Percentiles rank a stretch among this genome's conserved stretches.
These are phyloP conservation scores for Macrophomina tecta DNA, from an alignment of 2,329 filamentous ascomycete genomes.

Conservation along the genomic window DNA sequence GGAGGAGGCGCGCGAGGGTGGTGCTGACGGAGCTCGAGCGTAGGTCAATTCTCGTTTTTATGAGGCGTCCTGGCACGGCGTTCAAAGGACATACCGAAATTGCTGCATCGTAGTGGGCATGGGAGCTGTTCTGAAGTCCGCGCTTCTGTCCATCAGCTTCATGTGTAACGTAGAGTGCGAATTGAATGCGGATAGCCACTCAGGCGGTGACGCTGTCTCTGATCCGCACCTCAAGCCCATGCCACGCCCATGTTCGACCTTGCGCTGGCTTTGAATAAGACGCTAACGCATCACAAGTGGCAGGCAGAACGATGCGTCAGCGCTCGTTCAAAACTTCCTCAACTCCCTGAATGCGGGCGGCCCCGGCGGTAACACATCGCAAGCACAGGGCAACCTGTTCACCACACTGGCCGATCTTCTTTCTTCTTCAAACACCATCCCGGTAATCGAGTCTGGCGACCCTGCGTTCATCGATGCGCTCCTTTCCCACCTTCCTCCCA, in stretches of 20 bases:
- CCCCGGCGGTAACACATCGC: slow-evolving; percentile 47
- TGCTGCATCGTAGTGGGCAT: slow-evolving; percentile 8
- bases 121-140: slow-evolving; percentile 5
- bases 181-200: slow-evolving; percentile 18
- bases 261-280: background rate
- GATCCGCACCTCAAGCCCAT: slow-evolving; percentile 21
- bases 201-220: slow-evolving; percentile 4
- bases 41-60: slow-evolving; percentile 70
- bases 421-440: slow-evolving; percentile 75
- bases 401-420: slow-evolving; percentile 88
- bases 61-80: slow-evolving; percentile 28
- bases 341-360: slow-evolving; percentile 73
- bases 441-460: slow-evolving; percentile 73
- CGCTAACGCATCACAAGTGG: slow-evolving; percentile 20
- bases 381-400: slow-evolving; percentile 64
- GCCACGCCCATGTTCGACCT: background rate
- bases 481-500: slow-evolving; percentile 77
- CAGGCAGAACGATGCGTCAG: slow-evolving; percentile 66
- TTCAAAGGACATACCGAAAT: slow-evolving; percentile 24
- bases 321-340: slow-evolving; percentile 86
- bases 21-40: slow-evolving; percentile 97
- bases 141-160: background rate
- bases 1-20: slow-evolving; percentile 84
- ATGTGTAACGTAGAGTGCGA: slow-evolving; percentile 25
- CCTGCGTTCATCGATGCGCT: slow-evolving; percentile 72